Evolutionary conservation across 2,329 filamentous ascomycete species (phyloP), one percentile per base, ranked within the genome.

Genomic region (Biscogniauxia marginata): DNA sequence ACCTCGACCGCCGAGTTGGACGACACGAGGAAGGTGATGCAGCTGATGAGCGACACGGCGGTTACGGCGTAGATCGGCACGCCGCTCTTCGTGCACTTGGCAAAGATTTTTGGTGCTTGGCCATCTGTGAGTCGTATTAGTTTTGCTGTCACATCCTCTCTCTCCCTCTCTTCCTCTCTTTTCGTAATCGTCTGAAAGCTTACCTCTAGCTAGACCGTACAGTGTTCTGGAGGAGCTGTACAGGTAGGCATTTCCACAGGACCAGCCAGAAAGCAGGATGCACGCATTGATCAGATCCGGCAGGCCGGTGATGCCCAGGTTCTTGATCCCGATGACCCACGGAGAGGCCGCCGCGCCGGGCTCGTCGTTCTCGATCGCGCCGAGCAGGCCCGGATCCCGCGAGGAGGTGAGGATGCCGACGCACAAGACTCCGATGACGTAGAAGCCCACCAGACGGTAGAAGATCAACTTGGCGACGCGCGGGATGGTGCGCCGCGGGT

Each of bases 381-480:
- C 77, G 8, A 70, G 75, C 62, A 88, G 72, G 19, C 79, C 78
- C 0, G 76, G 66, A 62, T 86, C 83, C 52, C 85, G 77, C 65
- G 84, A 82, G 16, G 84, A 75, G 60, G 87, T 79, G 56, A 85
- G 65, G 56, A 85, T 83, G 6, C 83, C 83, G 18, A 86, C 79
- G 43, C 75, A 77, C 3, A 88, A 74, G 9, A 81, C 81, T 6
- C 84, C 84, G 4, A 87, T 76, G 19, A 86, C 77, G 71, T 86
- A 87, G 70, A 87, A 87, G 0, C 77, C 71, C 1, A 82, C 84
- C 20, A 88, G 73, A 45, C 85, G 81, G 66, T 84, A 86, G 71
- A 87, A 86, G 7, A 86, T 83, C 7, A 80, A 80, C 54, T 85
- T 86, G 71, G 78, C 86, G 0, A 84, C 84, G 52, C 76, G 78